Percentiles rank a stretch among this genome's conserved stretches.
Conservation (phyloP, 768 basidiomycete species). For the Hericium coralloides region DNA sequence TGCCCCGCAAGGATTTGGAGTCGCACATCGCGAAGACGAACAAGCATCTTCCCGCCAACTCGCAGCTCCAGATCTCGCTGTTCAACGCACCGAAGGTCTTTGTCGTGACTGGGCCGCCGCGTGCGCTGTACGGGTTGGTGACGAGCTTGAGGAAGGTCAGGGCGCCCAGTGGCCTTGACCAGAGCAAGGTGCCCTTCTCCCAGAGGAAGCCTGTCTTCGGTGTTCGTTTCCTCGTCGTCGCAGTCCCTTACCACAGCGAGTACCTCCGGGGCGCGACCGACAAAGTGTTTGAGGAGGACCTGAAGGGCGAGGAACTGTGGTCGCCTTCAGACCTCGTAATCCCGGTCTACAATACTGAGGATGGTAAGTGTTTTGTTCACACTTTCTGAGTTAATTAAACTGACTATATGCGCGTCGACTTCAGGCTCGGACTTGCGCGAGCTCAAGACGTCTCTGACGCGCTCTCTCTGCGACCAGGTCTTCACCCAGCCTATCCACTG, state of each 20-base stretch:
- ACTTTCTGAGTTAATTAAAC: conserved; percentile 6
- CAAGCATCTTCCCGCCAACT: conserved; percentile 69
- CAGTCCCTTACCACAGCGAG: conserved; percentile 90
- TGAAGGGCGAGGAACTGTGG: conserved; percentile 77
- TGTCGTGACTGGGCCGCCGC: conserved; percentile 88
- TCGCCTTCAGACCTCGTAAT: conserved; percentile 56
- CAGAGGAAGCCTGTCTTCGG: conserved; percentile 93
- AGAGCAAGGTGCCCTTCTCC: conserved; percentile 89
- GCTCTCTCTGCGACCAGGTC: conserved; percentile 87
- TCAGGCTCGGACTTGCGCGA: conserved; percentile 80
- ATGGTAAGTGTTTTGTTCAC: conserved; percentile 50
- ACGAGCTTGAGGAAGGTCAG: conserved; percentile 85
- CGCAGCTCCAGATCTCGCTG: conserved; percentile 78
- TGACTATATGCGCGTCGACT: conserved; percentile 9
- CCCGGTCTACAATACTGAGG: conserved; percentile 87
- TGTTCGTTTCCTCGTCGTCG: conserved; percentile 89
- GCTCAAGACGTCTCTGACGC: conserved; percentile 63
- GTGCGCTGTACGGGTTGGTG: conserved; percentile 89
- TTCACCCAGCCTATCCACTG: conserved; percentile 91
- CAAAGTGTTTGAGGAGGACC: conserved; percentile 67
- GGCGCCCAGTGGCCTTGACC: conserved; percentile 81
- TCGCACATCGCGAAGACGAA: conserved; percentile 83
- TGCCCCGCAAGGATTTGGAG: conserved; percentile 67
- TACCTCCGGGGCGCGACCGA: conserved; percentile 73
- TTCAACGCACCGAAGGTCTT: conserved; percentile 88